Conservation (phyloP, 1,139 yeast species). For the Insectozyma bohioensis region DNA sequence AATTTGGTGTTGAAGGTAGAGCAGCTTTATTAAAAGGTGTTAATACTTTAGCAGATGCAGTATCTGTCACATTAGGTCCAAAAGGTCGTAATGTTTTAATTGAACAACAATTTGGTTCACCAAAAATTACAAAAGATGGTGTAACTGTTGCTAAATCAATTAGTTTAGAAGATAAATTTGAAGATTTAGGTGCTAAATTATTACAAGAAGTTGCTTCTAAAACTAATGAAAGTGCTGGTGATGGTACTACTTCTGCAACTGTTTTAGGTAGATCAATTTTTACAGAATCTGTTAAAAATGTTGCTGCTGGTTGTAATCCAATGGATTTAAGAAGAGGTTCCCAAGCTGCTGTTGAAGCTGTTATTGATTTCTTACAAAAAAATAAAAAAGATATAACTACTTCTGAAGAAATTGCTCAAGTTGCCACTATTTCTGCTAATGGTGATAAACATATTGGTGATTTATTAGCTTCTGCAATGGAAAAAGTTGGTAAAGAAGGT, state of each 20-base stretch:
- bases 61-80: slow-evolving; percentile 95
- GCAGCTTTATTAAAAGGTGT: slow-evolving; percentile 96
- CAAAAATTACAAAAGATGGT: slow-evolving; percentile 99
- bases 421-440: slow-evolving; percentile 97
- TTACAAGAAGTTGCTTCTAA: slow-evolving; percentile 97
- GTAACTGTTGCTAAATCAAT: slow-evolving; percentile 95
- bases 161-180: slow-evolving; percentile 86
- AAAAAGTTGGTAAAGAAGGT: slow-evolving; percentile 99
- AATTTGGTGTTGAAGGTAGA: slow-evolving; percentile 98
- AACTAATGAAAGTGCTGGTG: slow-evolving; percentile 99
- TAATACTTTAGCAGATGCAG: slow-evolving; percentile 95
- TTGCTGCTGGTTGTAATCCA: slow-evolving; percentile 99
- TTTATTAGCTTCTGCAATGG: slow-evolving; percentile 96
- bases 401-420: slow-evolving; percentile 96
- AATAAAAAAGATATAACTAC: slow-evolving; percentile 98
- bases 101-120: slow-evolving; percentile 96
- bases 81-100: slow-evolving; percentile 97
- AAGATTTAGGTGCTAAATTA: slow-evolving; percentile 94
- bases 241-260: slow-evolving; percentile 98
- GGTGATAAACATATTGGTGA: slow-evolving; percentile 95
- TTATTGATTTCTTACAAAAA: slow-evolving; percentile 81
- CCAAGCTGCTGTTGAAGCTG: slow-evolving; percentile 98
- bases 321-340: slow-evolving; percentile 99
- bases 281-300: slow-evolving; percentile 96
- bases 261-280: slow-evolving; percentile 96